Percentiles rank a stretch among this genome's conserved stretches.
These are phyloP conservation scores for Tetragonia tetragonoides DNA, from an alignment of 148 eudicot species.

Conservation along the genomic window DNA sequence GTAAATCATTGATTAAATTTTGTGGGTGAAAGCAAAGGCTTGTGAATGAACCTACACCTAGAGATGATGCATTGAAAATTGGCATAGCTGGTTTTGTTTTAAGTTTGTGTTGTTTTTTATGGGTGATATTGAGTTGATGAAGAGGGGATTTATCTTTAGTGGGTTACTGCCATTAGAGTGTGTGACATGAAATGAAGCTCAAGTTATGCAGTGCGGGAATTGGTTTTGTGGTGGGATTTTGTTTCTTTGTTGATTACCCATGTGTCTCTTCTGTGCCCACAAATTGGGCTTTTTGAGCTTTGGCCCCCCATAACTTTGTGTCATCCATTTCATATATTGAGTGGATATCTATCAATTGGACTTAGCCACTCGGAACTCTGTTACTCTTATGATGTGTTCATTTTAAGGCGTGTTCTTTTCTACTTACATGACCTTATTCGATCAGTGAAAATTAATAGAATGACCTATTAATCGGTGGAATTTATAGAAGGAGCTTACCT, in stretches of 20 bases:
- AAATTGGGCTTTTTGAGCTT: neutral
- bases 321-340: neutral
- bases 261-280: constrained; percentile 41
- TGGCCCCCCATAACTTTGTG: neutral
- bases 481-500: no score
- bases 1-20: constrained; percentile 27
- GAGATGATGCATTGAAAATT: constrained; percentile 41
- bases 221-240: constrained; percentile 6
- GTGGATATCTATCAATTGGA: constrained; percentile 6
- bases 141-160: constrained; percentile 5
- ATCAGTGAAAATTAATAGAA: no score
- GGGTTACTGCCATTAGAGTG: constrained; percentile 13
- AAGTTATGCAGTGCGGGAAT: neutral
- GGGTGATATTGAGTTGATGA: neutral
- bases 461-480: no score
- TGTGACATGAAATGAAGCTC: constrained; percentile 9
- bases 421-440: no score
- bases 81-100: constrained; percentile 24
- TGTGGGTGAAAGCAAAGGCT: constrained; percentile 36
- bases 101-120: neutral
- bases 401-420: no score
- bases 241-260: neutral
- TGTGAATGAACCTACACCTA: constrained; percentile 43
- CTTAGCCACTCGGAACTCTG: neutral
- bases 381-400: no score